A percentile compares a stretch with the other conserved stretches of the same genome.
phyloP scores from a whole-genome alignment of 257 asterid genomes.

The Ehretia macrophylla region DNA sequence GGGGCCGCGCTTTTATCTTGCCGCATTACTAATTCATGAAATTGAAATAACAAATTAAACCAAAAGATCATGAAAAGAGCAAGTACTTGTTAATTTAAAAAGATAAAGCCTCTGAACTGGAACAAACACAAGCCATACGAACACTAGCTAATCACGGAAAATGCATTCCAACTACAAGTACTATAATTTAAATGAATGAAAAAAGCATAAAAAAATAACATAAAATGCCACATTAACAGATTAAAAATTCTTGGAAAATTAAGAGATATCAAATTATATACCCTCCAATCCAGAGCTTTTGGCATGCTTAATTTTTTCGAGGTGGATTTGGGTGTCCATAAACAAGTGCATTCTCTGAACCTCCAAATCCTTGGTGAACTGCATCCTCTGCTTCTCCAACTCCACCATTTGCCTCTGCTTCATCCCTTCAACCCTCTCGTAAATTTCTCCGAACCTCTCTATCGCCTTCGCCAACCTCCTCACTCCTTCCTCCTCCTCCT shows the following conservation, averaged over 20 bases:
- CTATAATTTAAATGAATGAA: background rate
- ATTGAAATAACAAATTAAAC: no score
- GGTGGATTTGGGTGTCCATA: constrained; percentile 68
- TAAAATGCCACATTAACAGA: background rate
- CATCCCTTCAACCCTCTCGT: constrained; percentile 71
- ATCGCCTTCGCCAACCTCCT: constrained; percentile 65
- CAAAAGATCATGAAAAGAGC: background rate
- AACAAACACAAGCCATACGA: background rate
- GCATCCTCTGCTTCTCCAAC: constrained; percentile 86
- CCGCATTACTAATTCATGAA: no score
- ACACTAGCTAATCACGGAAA: background rate
- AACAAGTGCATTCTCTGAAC: constrained; percentile 78
- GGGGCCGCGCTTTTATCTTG: no score
- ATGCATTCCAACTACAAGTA: background rate
- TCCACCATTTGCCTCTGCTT: constrained; percentile 84
- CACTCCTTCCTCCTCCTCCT: constrained; percentile 46
- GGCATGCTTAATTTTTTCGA: constrained; percentile 54
- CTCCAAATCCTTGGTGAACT: constrained; percentile 78
- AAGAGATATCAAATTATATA: constrained; percentile 13
- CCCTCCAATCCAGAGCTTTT: constrained; percentile 62
- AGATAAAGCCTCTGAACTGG: no score
- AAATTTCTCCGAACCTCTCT: constrained; percentile 67
- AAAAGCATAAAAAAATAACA: background rate
- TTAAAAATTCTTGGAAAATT: constrained; percentile 7
- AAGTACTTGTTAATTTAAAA: no score